These are phyloP conservation scores for Lithocarpus polystachyus DNA, from an alignment of 306 rosid species.

Conservation along the genomic window DNA sequence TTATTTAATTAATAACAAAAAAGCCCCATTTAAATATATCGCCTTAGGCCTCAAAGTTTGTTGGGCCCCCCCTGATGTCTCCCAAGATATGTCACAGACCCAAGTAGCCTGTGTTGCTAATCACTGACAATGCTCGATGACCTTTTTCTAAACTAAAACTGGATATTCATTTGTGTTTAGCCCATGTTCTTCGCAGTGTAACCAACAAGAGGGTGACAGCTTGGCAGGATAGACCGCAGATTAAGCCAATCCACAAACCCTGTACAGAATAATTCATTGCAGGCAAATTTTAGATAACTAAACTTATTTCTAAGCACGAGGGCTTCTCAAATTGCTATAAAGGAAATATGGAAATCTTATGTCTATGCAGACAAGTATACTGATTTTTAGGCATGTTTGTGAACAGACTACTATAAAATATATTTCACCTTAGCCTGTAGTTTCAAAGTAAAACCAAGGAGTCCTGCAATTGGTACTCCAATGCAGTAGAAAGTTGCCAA, in stretches of 20 bases:
- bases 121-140: not conserved
- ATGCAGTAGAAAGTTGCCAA: slow-evolving; percentile 60
- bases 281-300: not conserved
- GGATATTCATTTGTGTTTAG: slow-evolving; percentile 16
- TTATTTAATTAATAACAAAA: too few species aligned
- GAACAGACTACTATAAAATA: too few species aligned
- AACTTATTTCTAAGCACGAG: not conserved
- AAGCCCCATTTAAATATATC: too few species aligned
- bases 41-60: too few species aligned
- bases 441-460: slow-evolving; percentile 58
- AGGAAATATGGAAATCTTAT: too few species aligned
- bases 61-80: too few species aligned
- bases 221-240: slow-evolving; percentile 66
- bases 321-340: too few species aligned
- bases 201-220: slow-evolving; percentile 40
- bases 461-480: slow-evolving; percentile 58
- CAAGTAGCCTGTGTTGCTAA: not conserved
- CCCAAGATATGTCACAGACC: not conserved
- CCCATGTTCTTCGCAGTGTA: slow-evolving; percentile 43
- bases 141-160: not conserved
- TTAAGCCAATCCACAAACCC: slow-evolving; percentile 91
- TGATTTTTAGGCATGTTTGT: not conserved
- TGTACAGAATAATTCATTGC: slow-evolving; percentile 6
- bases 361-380: not conserved
- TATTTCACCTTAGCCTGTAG: slow-evolving; percentile 55